Conservation (phyloP, 1,284 basidiomycete species). For the Ganoderma lucidum region DNA sequence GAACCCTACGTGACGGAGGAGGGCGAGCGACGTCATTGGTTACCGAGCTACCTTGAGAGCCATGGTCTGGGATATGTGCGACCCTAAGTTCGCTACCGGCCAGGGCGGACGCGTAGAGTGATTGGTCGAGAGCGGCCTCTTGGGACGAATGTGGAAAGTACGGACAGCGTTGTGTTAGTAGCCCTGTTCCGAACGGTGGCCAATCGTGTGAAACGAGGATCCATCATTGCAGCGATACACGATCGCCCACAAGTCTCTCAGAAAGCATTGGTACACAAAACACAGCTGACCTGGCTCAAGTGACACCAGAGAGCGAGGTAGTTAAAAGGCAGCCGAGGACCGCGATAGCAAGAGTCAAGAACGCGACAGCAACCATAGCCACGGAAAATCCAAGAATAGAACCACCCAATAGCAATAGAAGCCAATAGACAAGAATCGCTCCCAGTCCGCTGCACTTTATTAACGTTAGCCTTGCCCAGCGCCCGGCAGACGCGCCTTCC, state of each 20-base stretch:
- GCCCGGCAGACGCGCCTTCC: constrained; percentile 20
- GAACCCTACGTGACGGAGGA: background rate
- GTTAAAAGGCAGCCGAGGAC: background rate
- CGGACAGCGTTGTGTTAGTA: background rate
- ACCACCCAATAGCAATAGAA: no score
- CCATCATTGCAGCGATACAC: background rate
- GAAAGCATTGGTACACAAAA: background rate
- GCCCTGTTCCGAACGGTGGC: no score
- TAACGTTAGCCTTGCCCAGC: background rate
- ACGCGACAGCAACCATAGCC: background rate
- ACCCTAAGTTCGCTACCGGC: background rate
- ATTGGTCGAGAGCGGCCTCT: background rate
- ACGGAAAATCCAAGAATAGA: background rate
- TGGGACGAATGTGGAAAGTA: background rate
- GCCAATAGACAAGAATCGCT: no score
- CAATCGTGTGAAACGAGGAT: background rate
- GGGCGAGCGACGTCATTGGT: background rate
- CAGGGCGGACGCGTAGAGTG: background rate
- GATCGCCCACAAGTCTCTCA: background rate
- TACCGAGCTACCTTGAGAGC: background rate
- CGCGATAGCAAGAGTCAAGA: background rate
- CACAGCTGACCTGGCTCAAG: background rate
- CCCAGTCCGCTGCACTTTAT: no score
- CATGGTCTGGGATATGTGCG: background rate
- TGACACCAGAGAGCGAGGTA: no score